These are phyloP conservation scores for Chalciporus piperatus DNA, from an alignment of 768 basidiomycete genomes.

Conservation along the genomic window DNA sequence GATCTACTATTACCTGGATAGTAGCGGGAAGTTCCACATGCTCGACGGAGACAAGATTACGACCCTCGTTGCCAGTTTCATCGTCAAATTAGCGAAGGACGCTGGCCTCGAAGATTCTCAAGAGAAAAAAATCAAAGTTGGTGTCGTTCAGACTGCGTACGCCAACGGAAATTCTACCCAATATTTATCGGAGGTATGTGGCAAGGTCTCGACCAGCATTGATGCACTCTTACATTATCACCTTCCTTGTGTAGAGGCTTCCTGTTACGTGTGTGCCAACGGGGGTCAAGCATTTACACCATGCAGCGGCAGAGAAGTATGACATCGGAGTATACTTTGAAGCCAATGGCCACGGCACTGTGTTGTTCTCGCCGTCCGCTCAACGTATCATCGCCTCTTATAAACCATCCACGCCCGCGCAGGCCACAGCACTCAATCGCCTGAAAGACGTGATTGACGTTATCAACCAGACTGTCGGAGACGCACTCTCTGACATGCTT, in stretches of 20 bases:
- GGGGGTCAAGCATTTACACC: constrained; percentile 97
- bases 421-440: constrained; percentile 75
- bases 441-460: constrained; percentile 75
- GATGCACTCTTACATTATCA: constrained; percentile 6
- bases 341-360: constrained; percentile 98
- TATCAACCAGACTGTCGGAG: constrained; percentile 98
- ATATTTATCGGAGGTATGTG: constrained; percentile 75
- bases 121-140: constrained; percentile 67
- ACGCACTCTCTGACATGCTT: constrained; percentile 93
- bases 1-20: constrained; percentile 92
- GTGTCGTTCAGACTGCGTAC: constrained; percentile 97
- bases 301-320: constrained; percentile 90
- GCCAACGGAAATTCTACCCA: constrained; percentile 97
- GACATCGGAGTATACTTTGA: constrained; percentile 99
- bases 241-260: constrained; percentile 55
- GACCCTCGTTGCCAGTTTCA: constrained; percentile 86
- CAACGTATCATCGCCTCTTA: constrained; percentile 57
- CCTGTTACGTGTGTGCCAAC: constrained; percentile 95
- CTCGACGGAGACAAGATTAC: constrained; percentile 99
- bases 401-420: constrained; percentile 78
- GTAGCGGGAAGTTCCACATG: constrained; percentile 76
- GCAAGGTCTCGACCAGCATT: background rate
- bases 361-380: constrained; percentile 83
- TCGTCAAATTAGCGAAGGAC: constrained; percentile 83
- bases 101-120: constrained; percentile 68